Percentiles rank a stretch among this genome's conserved stretches.
These are phyloP conservation scores for Cercospora sp. DNA, from an alignment of 2,329 filamentous ascomycete genomes.

Conservation along the genomic window DNA sequence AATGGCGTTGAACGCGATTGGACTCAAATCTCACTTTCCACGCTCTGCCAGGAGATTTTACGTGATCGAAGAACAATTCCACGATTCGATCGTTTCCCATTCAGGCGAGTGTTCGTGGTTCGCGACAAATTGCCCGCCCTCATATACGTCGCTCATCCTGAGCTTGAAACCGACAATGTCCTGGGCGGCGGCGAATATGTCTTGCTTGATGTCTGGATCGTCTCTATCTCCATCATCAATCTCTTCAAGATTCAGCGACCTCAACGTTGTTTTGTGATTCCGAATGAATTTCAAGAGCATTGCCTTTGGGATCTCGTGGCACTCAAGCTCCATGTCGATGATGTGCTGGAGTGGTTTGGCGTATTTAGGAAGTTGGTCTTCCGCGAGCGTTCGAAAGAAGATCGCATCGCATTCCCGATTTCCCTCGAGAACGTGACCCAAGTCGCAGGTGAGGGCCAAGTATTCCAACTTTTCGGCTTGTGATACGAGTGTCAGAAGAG, in stretches of 20 bases:
- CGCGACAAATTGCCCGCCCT: neutral
- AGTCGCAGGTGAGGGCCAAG: neutral
- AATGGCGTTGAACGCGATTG: neutral
- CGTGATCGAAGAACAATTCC: neutral
- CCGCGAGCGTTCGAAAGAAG: neutral
- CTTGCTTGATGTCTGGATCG: neutral
- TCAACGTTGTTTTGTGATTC: neutral
- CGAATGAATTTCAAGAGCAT: neutral
- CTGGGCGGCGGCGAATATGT: neutral
- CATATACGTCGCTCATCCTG: neutral
- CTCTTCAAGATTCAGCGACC: neutral
- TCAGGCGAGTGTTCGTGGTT: neutral
- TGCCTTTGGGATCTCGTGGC: neutral
- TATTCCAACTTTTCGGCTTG: neutral
- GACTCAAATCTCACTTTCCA: neutral
- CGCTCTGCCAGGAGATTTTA: no score
- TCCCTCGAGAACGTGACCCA: neutral
- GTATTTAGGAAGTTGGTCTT: neutral
- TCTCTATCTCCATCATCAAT: neutral
- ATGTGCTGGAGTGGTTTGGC: neutral
- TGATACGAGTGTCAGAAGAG: neutral
- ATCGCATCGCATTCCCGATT: neutral
- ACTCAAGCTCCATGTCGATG: neutral
- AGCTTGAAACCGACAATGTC: constrained; percentile 3
- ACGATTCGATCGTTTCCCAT: neutral